Evolutionary conservation across 805 yeast genomes (phyloP).

Genomic region (Cyberlindnera xylosilytica): DNA sequence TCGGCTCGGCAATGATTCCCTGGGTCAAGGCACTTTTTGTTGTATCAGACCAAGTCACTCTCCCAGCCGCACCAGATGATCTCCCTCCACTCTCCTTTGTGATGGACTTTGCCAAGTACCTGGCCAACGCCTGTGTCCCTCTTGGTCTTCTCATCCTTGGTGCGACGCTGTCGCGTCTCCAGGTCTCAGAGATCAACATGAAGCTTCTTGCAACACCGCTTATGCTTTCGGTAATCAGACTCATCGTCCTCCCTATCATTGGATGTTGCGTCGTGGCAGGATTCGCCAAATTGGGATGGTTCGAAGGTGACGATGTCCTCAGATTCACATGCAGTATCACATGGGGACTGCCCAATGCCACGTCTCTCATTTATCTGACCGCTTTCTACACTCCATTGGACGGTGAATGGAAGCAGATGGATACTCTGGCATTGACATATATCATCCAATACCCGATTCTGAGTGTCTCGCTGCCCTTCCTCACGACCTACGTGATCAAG

Average conservation of each 20-base stretch:
- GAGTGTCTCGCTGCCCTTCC: conserved; percentile 25
- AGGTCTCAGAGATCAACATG: conserved; percentile 34
- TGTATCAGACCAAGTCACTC: conserved; percentile 34
- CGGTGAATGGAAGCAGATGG: conserved; percentile 15
- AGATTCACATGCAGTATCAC: conserved; percentile 72
- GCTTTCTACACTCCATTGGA: conserved; percentile 36
- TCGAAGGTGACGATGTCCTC: conserved; percentile 49
- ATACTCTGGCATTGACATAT: conserved; percentile 24
- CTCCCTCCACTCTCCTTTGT: conserved; percentile 83
- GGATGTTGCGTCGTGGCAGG: conserved; percentile 68
- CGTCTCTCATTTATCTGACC: conserved; percentile 82
- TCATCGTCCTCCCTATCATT: conserved; percentile 75
- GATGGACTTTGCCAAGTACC: conserved; percentile 74
- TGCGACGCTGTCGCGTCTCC: conserved; percentile 80
- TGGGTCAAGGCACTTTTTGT: conserved; percentile 80
- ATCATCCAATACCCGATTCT: conserved; percentile 25
- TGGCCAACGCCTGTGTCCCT: conserved; percentile 90
- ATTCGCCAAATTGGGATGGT: conserved; percentile 65
- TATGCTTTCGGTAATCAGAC: conserved; percentile 51
- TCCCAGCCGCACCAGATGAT: conserved; percentile 81
- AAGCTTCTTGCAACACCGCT: conserved; percentile 46
- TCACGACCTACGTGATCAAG: conserved; percentile 13
- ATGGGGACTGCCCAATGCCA: conserved; percentile 86
- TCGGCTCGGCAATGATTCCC: conserved; percentile 78
- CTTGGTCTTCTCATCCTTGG: conserved; percentile 82